Conservation (phyloP, 2,329 filamentous ascomycete genomes). For the Decorospora gaudefroyi region DNA sequence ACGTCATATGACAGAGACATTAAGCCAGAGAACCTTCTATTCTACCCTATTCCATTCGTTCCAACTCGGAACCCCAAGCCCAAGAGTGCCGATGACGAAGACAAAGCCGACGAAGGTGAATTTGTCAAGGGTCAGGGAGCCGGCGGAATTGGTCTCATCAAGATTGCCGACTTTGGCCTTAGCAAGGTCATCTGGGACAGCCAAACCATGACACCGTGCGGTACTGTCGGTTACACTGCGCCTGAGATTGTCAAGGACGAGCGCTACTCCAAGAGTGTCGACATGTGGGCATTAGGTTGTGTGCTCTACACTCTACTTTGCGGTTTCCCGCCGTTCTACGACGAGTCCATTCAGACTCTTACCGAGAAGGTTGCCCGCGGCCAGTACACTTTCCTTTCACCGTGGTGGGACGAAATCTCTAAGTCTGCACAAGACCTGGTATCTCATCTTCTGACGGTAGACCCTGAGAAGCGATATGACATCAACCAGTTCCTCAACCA, state of each 20-base stretch:
- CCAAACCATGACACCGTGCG: conserved; percentile 98
- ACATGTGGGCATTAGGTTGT: conserved; percentile 98
- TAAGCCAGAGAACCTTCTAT: conserved; percentile 96
- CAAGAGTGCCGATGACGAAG: conserved; percentile 85
- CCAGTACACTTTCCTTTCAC: conserved; percentile 95
- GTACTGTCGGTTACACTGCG: conserved; percentile 96
- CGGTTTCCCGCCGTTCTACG: conserved; percentile 97
- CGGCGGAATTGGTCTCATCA: conserved; percentile 91
- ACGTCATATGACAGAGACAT: conserved; percentile 72
- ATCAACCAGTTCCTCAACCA: conserved; percentile 93
- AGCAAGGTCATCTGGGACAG: conserved; percentile 99
- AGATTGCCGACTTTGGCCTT: conserved; percentile 96
- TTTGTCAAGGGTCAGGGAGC: conserved; percentile 80
- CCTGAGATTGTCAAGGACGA: conserved; percentile 99
- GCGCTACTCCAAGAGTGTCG: conserved; percentile 96
- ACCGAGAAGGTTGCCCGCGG: conserved; percentile 97
- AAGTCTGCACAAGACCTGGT: conserved; percentile 93
- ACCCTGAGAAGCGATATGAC: conserved; percentile 91
- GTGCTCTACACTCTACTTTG: conserved; percentile 96
- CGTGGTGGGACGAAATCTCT: conserved; percentile 99
- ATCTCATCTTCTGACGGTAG: conserved; percentile 88
- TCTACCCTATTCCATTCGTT: conserved; percentile 81
- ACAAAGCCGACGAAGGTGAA: conserved; percentile 96
- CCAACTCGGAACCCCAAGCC: conserved; percentile 81
- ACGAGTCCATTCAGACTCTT: conserved; percentile 94